These are phyloP conservation scores for Phlegmacium glaucopus DNA, from an alignment of 768 basidiomycete species.

Conservation along the genomic window DNA sequence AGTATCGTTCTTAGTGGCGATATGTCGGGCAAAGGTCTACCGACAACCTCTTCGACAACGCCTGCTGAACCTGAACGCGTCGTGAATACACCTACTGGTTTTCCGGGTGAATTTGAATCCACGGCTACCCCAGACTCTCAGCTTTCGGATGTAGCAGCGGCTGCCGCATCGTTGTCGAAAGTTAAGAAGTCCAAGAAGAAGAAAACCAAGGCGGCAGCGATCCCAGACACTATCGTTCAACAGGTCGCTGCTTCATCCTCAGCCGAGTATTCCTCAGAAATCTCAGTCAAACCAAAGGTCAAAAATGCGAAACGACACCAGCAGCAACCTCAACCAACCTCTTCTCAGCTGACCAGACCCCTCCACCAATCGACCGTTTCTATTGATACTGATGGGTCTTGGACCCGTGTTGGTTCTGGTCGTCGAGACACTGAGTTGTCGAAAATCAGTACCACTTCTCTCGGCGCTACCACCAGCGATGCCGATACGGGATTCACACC, in stretches of 20 bases:
- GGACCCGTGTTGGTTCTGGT: conserved; percentile 68
- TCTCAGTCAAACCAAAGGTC: conserved; percentile 9
- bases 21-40: conserved; percentile 13
- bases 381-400: conserved; percentile 56
- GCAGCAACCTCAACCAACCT: conserved; percentile 10
- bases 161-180: conserved; percentile 5
- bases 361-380: conserved; percentile 33
- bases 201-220: conserved; percentile 35
- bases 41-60: neutral
- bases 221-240: conserved; percentile 5
- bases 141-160: conserved; percentile 3
- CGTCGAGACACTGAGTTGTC: conserved; percentile 21
- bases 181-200: conserved; percentile 39
- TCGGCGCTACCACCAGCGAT: conserved; percentile 34
- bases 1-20: conserved; percentile 13
- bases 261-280: conserved; percentile 17
- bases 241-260: conserved; percentile 12
- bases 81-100: conserved; percentile 32
- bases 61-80: conserved; percentile 10
- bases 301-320: conserved; percentile 7
- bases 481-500: conserved; percentile 53
- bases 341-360: conserved; percentile 14
- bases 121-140: conserved; percentile 9
- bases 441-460: conserved; percentile 13
- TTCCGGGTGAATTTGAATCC: conserved; percentile 46